phyloP scores from a whole-genome alignment of 768 basidiomycete genomes.

The Auriculariales sp. region DNA sequence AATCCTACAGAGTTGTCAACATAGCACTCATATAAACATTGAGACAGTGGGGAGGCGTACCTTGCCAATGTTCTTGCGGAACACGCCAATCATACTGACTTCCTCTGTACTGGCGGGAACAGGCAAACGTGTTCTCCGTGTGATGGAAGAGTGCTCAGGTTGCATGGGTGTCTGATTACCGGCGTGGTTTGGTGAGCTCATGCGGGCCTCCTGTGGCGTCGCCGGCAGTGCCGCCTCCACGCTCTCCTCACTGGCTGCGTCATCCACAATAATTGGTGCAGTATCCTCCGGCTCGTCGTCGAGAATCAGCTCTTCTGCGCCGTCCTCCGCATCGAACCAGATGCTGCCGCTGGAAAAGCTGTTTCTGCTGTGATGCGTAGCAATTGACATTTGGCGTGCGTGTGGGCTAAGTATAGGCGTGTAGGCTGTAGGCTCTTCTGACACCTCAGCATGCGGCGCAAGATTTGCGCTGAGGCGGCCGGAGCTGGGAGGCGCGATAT shows the following conservation, averaged over 20 bases:
- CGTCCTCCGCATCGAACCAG: conserved; percentile 67
- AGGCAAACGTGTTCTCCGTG: conserved; percentile 9
- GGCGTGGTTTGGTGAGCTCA: conserved; percentile 24
- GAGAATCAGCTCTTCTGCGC: conserved; percentile 57
- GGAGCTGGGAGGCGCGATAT: conserved; percentile 18
- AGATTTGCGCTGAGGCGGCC: not conserved
- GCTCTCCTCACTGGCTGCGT: conserved; percentile 36
- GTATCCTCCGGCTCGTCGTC: conserved; percentile 27
- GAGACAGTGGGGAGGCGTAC: conserved; percentile 21
- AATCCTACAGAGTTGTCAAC: conserved; percentile 33
- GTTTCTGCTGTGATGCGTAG: conserved; percentile 10
- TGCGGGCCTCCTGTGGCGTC: conserved; percentile 13
- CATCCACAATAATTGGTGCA: conserved; percentile 30
- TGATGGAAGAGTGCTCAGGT: not conserved
- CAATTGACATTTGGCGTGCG: conserved; percentile 4
- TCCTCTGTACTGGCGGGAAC: conserved; percentile 37
- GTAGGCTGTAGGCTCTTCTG: not conserved
- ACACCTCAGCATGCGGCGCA: not conserved
- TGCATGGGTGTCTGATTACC: not conserved
- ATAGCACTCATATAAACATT: conserved; percentile 2
- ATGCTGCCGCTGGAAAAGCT: conserved; percentile 31
- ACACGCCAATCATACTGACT: conserved; percentile 65
- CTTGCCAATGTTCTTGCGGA: conserved; percentile 85
- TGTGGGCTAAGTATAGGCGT: not conserved
- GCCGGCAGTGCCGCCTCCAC: conserved; percentile 7